These are phyloP conservation scores for Coprinopsis marcescibilis DNA, from an alignment of 768 basidiomycete species.

Conservation along the genomic window DNA sequence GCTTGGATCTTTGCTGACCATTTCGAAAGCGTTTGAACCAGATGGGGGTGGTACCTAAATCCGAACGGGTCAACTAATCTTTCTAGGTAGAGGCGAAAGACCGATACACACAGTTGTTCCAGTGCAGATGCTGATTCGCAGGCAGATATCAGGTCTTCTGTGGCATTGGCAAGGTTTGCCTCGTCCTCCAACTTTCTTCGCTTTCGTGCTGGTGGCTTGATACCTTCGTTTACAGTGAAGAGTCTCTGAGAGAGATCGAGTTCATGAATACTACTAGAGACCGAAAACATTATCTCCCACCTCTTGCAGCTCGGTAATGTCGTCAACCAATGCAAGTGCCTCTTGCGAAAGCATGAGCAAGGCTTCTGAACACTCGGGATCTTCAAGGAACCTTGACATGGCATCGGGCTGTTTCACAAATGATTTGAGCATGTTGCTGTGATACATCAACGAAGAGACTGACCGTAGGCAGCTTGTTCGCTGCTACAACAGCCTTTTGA, in stretches of 20 bases:
- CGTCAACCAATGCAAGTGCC: constrained; percentile 54
- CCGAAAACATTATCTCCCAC: constrained; percentile 28
- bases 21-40: constrained; percentile 77
- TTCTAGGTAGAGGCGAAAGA: neutral
- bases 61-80: constrained; percentile 6
- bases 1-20: constrained; percentile 97
- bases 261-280: neutral
- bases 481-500: constrained; percentile 69
- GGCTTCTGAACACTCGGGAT: constrained; percentile 37
- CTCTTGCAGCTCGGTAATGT: constrained; percentile 64
- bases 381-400: constrained; percentile 31
- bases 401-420: constrained; percentile 28
- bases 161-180: constrained; percentile 25
- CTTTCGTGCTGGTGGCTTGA: constrained; percentile 50
- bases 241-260: constrained; percentile 30
- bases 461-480: constrained; percentile 64
- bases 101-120: constrained; percentile 45
- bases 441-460: constrained; percentile 18
- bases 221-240: constrained; percentile 40
- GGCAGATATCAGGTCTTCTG: constrained; percentile 36
- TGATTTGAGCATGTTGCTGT: constrained; percentile 7
- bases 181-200: constrained; percentile 39
- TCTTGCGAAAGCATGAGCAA: constrained; percentile 54
- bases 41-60: constrained; percentile 55
- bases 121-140: constrained; percentile 36